phyloP scores from a whole-genome alignment of 345 rosid species.

The Populus alba region DNA sequence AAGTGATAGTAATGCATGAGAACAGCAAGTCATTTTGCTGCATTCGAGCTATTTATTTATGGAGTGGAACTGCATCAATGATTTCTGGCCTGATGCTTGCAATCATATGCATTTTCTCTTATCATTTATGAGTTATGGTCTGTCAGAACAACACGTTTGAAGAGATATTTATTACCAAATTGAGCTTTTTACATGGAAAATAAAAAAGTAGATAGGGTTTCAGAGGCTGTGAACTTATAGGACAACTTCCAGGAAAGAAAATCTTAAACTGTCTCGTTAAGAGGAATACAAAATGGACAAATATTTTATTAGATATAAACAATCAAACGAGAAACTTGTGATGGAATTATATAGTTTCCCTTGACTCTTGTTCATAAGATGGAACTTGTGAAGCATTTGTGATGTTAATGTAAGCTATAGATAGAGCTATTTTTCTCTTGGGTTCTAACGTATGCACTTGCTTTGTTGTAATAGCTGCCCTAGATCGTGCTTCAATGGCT shows the following conservation, averaged over 20 bases:
- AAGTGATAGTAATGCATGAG: not conserved
- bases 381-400: not conserved
- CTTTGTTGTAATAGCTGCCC: not conserved
- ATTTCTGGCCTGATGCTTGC: not conserved
- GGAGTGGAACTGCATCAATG: not conserved
- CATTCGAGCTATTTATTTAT: not conserved
- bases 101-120: not conserved
- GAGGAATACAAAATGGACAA: not conserved
- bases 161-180: not conserved
- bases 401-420: not conserved
- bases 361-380: not conserved
- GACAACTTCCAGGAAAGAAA: not conserved
- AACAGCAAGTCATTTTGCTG: not conserved
- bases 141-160: not conserved
- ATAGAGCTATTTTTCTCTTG: not conserved
- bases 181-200: not conserved
- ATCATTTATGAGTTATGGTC: not conserved
- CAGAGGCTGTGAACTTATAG: not conserved
- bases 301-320: not conserved
- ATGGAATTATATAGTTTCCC: not conserved
- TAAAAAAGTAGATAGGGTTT: not conserved
- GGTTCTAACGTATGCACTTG: not conserved
- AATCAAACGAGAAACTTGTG: not conserved
- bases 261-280: not conserved
- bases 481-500: not conserved